Evolutionary conservation across 202 grass and related monocot genomes (phyloP).

Genomic region (Panicum hallii): DNA sequence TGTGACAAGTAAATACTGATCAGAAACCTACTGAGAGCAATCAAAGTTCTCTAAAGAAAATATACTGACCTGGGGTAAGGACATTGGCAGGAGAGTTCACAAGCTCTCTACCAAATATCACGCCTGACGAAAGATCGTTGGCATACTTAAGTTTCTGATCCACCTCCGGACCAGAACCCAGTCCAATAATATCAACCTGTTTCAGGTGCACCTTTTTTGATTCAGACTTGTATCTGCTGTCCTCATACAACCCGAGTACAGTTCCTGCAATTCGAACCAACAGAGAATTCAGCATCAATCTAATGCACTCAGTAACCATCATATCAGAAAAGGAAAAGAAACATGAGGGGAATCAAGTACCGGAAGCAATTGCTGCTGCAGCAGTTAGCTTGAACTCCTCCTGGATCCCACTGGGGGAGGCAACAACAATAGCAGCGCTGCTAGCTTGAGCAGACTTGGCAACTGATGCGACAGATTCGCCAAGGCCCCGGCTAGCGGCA

Average conservation of each 20-base stretch:
- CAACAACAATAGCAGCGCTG: conserved; percentile 74
- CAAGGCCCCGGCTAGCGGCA: conserved; percentile 60
- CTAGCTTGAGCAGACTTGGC: conserved; percentile 83
- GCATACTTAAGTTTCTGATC: conserved; percentile 84
- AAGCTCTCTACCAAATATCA: conserved; percentile 97
- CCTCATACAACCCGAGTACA: conserved; percentile 82
- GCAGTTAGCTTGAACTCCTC: conserved; percentile 66
- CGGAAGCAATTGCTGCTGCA: conserved; percentile 74
- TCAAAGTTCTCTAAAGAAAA: not conserved
- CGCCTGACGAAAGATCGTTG: conserved; percentile 74
- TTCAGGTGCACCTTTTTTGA: conserved; percentile 83
- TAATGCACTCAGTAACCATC: conserved; percentile 3
- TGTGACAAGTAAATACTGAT: not conserved
- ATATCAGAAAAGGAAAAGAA: not conserved
- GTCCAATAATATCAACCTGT: conserved; percentile 84
- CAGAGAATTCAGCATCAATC: conserved; percentile 25
- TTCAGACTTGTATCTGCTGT: conserved; percentile 94
- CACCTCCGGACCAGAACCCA: conserved; percentile 70
- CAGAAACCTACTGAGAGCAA: not conserved
- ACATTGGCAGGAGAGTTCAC: conserved; percentile 97
- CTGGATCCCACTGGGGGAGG: conserved; percentile 57
- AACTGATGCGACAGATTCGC: conserved; percentile 70
- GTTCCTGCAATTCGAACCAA: conserved; percentile 59
- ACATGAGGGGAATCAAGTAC: conserved; percentile 33
- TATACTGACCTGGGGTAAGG: conserved; percentile 80